Evolutionary conservation across 108 stramenopile genomes (phyloP), one percentile per base, ranked within the genome.

Genomic region (Nannochloropsis oceanica): DNA sequence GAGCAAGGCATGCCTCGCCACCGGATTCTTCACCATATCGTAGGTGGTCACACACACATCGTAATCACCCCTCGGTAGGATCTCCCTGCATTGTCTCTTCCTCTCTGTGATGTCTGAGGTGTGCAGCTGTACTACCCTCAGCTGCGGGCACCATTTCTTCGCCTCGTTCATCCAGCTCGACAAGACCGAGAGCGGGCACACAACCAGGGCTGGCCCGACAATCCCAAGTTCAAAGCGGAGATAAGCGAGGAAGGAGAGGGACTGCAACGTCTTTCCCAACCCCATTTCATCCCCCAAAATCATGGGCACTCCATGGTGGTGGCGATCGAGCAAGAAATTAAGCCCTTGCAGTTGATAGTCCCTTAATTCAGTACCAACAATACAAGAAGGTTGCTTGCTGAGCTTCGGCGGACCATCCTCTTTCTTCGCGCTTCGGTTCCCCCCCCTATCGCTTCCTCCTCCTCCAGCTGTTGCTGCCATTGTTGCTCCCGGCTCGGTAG

Each of bases 281-380:
- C 83, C 83, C 83, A 84, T 84, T 79, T 84, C 83, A 43, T 84
- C 83, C 25, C 59, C 25, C 25, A 84, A 43, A 25, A 84, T 73
- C 59, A 73, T 73, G 59, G 59, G 59, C 59, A 73, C 59, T 18
- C 59, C 59, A 10, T 73, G 59, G 10, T 73, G n/a, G 59, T 73
- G 59, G 22, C 59, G 59, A n/a, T 73, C 59, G n/a, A 73, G 18
- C 59, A 73, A 73, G n/a, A 73, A 73, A 73, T 73, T 73, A n/a
- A 73, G 59, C n/a, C 59, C 59, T n/a, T 9, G 18, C 59, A 73
- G n/a, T 9, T 73, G 59, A 73, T 73, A 73, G 22, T 73, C 59
- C 22, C 59, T 18, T 7, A 73, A n/a, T 7, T n/a, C 22, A 18
- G 59, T 73, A n/a, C 59, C 59, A 7, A 73, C 59, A 73, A 73